Base-by-base conservation (phyloP, 2,329 filamentous ascomycete genomes). In the Fusarium nodosum region DNA sequence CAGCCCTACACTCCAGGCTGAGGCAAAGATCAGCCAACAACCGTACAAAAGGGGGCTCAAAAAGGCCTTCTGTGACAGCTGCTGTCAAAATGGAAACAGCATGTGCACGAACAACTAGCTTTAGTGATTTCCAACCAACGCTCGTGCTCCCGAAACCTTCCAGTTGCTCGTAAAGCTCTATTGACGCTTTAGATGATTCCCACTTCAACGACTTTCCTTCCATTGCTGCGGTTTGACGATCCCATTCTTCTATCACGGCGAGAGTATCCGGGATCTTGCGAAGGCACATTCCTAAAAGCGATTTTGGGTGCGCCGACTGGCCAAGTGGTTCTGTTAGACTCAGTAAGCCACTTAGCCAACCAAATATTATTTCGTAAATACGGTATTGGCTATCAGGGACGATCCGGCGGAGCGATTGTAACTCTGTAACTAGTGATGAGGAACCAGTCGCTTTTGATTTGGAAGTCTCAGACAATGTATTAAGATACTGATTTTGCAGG, bases 251-350 rank as follows among this genome's bases (percentile, higher is more conserved):
- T 45, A 80, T 79, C 12, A 78, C 60, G 16, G 75, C 71, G 28
- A 79, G 46, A 24, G 74, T 76, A 11, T 67, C 68, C 5, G 77
- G 76, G 15, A 79, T 56, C 56, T 68, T 75, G 16, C 77, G 79
- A 36, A 81, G 64, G 39, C 79, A 81, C 73, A 81, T 77, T n/a
- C 72, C 75, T 11, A 81, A 60, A 6, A 81, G 69, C 12, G 79
- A 80, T 48, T 78, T 79, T 8, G 66, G 65, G 18, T 73, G 72
- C 12, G 71, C 41, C 22, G 74, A 66, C 24, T 72, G 54, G 4
- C 46, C 55, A 6, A 65, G 53, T 3, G 68, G 45, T 11, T 71
- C 58, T 10, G 78, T 80, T 10, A 74, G 71, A 24, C 65, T 72
- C 38, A 81, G 57, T 7, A 81, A 39, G 12, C 69, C 57, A 30